Percentiles rank a stretch among this genome's conserved stretches.
phyloP scores from a whole-genome alignment of 345 rosid genomes.

The Eucalyptus lansdowneana region DNA sequence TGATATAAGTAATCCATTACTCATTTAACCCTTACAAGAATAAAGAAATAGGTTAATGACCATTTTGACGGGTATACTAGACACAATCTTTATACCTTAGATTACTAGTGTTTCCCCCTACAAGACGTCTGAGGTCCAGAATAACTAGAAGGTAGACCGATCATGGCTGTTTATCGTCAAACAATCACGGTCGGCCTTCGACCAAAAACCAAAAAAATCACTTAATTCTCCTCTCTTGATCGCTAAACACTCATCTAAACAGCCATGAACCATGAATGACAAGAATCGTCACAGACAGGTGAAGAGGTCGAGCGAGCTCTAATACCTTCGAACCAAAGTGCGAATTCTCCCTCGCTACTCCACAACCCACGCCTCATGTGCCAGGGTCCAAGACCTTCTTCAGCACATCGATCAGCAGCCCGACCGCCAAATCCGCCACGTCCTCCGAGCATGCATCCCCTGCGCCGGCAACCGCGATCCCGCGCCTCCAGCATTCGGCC shows the following conservation, averaged over 20 bases:
- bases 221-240: background rate
- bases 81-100: background rate
- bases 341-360: constrained; percentile 1
- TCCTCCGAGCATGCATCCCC: constrained; percentile 5
- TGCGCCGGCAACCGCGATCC: constrained; percentile 3
- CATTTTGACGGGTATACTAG: background rate
- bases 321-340: constrained; percentile 17
- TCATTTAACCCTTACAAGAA: no score
- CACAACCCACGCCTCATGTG: constrained; percentile 12
- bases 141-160: background rate
- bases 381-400: constrained; percentile 1
- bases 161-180: background rate
- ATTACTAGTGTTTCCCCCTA: background rate
- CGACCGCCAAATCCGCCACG: constrained; percentile 16
- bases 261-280: background rate
- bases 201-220: background rate
- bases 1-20: no score
- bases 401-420: constrained; percentile 10
- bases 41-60: no score
- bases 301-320: no score
- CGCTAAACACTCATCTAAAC: background rate
- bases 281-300: background rate
- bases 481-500: constrained; percentile 6
- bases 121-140: background rate
- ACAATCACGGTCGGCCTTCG: background rate